Conservation (phyloP, 2,329 filamentous ascomycete species). For the Colletotrichum liriopes region DNA sequence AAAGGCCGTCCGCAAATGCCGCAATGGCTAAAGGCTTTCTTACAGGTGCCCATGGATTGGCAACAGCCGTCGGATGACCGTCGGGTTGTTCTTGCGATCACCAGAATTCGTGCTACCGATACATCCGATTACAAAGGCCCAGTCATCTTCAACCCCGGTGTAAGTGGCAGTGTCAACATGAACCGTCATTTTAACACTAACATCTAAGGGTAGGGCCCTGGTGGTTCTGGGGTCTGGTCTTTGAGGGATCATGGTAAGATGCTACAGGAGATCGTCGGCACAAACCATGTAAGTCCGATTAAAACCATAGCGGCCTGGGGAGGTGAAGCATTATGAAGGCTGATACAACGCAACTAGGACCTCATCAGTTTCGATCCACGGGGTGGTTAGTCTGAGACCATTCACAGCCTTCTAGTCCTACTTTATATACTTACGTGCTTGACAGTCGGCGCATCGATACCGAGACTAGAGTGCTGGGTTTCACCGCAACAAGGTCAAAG, state of each 20-base stretch:
- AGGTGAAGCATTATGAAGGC: neutral
- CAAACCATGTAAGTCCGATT: constrained; percentile 57
- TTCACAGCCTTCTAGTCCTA: too few species aligned
- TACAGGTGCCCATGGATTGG: constrained; percentile 57
- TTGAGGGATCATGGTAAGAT: constrained; percentile 50
- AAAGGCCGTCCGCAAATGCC: neutral
- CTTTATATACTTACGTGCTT: neutral
- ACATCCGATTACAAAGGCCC: constrained; percentile 48
- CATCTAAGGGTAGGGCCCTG: constrained; percentile 58
- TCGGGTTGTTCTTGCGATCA: constrained; percentile 52
- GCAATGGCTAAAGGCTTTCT: constrained; percentile 44
- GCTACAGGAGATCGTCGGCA: constrained; percentile 62
- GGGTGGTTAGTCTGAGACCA: constrained; percentile 53
- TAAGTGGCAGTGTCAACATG: constrained; percentile 40
- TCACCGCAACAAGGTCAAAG: constrained; percentile 57
- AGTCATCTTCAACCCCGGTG: constrained; percentile 55
- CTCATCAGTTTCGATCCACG: constrained; percentile 68
- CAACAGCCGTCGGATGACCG: constrained; percentile 47
- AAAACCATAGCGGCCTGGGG: neutral
- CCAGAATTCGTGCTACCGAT: constrained; percentile 52
- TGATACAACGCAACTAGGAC: constrained; percentile 52
- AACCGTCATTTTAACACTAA: constrained; percentile 5
- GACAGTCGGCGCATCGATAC: constrained; percentile 63
- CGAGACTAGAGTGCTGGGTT: constrained; percentile 67
- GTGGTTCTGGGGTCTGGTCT: constrained; percentile 61